phyloP scores from a whole-genome alignment of 1,284 basidiomycete genomes.

The Blastosporella zonata region DNA sequence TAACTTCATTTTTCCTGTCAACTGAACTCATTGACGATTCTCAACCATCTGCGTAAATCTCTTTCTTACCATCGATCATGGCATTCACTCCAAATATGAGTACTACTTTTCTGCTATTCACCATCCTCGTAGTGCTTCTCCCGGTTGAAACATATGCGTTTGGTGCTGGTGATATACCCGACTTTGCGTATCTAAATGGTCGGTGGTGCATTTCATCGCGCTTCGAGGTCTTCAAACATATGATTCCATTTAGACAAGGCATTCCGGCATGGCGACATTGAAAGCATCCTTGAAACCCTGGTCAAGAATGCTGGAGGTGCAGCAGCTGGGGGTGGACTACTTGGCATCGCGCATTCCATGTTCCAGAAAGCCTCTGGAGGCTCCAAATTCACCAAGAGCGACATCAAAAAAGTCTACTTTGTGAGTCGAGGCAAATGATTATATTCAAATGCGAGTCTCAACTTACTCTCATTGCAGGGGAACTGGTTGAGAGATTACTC shows the following conservation, averaged over 20 bases:
- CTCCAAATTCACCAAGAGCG: conserved; percentile 56
- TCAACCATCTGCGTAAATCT: not conserved
- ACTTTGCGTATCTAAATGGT: conserved; percentile 61
- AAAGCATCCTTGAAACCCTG: conserved; percentile 54
- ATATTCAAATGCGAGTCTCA: not conserved
- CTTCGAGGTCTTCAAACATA: conserved; percentile 1
- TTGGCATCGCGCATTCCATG: conserved; percentile 48
- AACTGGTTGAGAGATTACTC: conserved; percentile 67
- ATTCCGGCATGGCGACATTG: conserved; percentile 75
- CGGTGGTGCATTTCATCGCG: conserved; percentile 14
- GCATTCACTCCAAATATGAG: conserved; percentile 28
- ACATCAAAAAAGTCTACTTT: conserved; percentile 66
- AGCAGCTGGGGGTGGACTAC: conserved; percentile 43
- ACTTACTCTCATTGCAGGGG: conserved; percentile 35
- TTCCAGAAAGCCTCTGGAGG: conserved; percentile 44
- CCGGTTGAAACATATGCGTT: conserved; percentile 49
- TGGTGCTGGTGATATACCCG: conserved; percentile 61
- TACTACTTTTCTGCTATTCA: conserved; percentile 40
- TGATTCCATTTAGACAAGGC: conserved; percentile 50
- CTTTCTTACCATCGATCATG: conserved; percentile 18
- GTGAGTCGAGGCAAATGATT: conserved; percentile 32
- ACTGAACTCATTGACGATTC: conserved; percentile 2
- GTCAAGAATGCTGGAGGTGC: conserved; percentile 53
- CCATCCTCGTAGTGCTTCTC: conserved; percentile 44
- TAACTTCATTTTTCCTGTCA: conserved; percentile 4